phyloP scores from a whole-genome alignment of 441 rosid species.

The Croton laevigatus region DNA sequence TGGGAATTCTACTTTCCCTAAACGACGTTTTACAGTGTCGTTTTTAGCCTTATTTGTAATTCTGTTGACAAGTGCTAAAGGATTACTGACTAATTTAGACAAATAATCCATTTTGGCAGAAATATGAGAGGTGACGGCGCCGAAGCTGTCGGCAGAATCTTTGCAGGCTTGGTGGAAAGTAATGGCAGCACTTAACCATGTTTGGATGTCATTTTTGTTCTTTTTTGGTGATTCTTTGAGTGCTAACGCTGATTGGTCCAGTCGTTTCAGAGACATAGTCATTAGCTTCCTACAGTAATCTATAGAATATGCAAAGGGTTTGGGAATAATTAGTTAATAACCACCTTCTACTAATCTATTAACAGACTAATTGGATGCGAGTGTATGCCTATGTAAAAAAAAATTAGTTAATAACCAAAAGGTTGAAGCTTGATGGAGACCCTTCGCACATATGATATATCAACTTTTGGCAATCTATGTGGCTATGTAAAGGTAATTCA shows the following conservation, averaged over 20 bases:
- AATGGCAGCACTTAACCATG: slow-evolving; percentile 77
- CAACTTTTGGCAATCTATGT: background rate
- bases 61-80: slow-evolving; percentile 54
- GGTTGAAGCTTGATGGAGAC: background rate
- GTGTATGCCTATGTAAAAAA: too few species aligned
- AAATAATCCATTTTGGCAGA: slow-evolving; percentile 60
- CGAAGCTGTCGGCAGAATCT: slow-evolving; percentile 40
- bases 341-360: too few species aligned
- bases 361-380: too few species aligned
- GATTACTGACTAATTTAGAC: slow-evolving; percentile 48
- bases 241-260: slow-evolving; percentile 48
- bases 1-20: slow-evolving; percentile 37
- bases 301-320: slow-evolving; percentile 18
- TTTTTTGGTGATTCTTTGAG: slow-evolving; percentile 34
- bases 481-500: too few species aligned
- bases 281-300: slow-evolving; percentile 51
- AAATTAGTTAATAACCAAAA: slow-evolving; percentile 3
- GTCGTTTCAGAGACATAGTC: slow-evolving; percentile 54
- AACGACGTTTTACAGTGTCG: slow-evolving; percentile 16
- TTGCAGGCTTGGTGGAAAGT: slow-evolving; percentile 75
- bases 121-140: slow-evolving; percentile 24
- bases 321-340: background rate
- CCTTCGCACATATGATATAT: background rate
- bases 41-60: slow-evolving; percentile 14
- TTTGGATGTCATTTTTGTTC: slow-evolving; percentile 52